phyloP scores from a whole-genome alignment of 805 yeast species.

The Cyberlindnera americana region DNA sequence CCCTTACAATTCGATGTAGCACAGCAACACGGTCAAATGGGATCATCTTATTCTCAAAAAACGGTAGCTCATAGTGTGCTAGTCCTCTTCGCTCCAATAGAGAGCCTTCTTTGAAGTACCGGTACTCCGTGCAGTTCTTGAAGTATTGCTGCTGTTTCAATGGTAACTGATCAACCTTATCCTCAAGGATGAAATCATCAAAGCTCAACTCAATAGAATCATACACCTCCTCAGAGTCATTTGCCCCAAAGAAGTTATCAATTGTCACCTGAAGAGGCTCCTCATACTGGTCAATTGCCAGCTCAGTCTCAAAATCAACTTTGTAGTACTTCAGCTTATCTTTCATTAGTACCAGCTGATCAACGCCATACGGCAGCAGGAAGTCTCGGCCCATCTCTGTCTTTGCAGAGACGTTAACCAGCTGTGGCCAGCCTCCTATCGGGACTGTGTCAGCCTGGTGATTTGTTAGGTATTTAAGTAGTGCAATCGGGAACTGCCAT shows the following conservation, averaged over 20 bases:
- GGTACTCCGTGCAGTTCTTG: constrained; percentile 10
- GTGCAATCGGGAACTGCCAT: constrained; percentile 8
- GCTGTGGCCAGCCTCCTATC: constrained; percentile 15
- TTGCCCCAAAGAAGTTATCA: not conserved
- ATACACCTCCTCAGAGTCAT: too few species aligned
- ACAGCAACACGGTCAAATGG: constrained; percentile 23
- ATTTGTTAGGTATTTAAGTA: constrained; percentile 2
- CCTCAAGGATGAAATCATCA: constrained; percentile 20
- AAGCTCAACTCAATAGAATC: too few species aligned
- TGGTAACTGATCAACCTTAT: constrained; percentile 9
- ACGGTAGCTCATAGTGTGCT: constrained; percentile 27
- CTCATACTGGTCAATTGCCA: not conserved
- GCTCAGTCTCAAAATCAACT: constrained; percentile 1
- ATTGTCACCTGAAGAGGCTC: constrained; percentile 4
- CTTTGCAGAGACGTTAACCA: constrained; percentile 15
- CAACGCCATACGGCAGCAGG: constrained; percentile 10
- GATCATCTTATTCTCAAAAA: constrained; percentile 15
- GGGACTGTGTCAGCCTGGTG: constrained; percentile 9
- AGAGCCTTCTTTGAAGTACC: constrained; percentile 27
- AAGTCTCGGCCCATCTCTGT: constrained; percentile 18
- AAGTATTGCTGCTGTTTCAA: constrained; percentile 6
- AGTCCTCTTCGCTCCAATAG: constrained; percentile 18
- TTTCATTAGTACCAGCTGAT: constrained; percentile 19
- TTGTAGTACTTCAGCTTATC: constrained; percentile 8
- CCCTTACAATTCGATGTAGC: constrained; percentile 23